These are phyloP conservation scores for Chenopodium formosanum DNA, from an alignment of 148 eudicot species.

Conservation along the genomic window DNA sequence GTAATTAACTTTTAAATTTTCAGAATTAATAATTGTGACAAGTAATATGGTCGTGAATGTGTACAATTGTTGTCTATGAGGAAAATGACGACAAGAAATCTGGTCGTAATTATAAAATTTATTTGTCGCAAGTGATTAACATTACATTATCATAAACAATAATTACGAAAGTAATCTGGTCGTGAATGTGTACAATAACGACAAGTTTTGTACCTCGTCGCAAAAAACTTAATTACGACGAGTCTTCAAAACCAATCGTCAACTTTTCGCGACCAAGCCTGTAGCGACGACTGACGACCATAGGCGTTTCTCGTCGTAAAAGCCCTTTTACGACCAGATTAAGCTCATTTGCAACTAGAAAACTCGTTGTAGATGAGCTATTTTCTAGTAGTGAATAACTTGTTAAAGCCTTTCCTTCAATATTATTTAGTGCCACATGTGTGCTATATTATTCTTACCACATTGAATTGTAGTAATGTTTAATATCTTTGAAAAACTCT, in stretches of 20 bases:
- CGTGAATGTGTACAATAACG: neutral
- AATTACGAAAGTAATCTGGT: neutral
- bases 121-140: neutral
- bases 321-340: conserved; percentile 1
- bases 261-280: neutral
- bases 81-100: neutral
- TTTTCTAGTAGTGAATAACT: neutral
- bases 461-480: too few relatives aligned
- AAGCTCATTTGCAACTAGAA: neutral
- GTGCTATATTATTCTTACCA: too few relatives aligned
- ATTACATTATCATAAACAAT: neutral
- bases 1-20: neutral
- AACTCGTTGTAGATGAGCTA: neutral
- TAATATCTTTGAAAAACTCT: too few relatives aligned
- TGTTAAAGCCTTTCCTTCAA: too few relatives aligned
- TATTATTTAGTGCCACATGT: neutral
- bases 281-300: conserved; percentile 1
- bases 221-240: neutral
- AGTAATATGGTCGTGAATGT: neutral
- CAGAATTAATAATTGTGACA: neutral
- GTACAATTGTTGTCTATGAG: too few relatives aligned
- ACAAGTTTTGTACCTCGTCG: neutral
- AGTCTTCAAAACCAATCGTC: neutral
- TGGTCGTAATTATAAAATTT: neutral
- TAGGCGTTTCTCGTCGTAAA: conserved; percentile 7